Evolutionary conservation across 202 grass and related monocot species (phyloP).

Genomic region (Thinopyrum obtusiflorum): DNA sequence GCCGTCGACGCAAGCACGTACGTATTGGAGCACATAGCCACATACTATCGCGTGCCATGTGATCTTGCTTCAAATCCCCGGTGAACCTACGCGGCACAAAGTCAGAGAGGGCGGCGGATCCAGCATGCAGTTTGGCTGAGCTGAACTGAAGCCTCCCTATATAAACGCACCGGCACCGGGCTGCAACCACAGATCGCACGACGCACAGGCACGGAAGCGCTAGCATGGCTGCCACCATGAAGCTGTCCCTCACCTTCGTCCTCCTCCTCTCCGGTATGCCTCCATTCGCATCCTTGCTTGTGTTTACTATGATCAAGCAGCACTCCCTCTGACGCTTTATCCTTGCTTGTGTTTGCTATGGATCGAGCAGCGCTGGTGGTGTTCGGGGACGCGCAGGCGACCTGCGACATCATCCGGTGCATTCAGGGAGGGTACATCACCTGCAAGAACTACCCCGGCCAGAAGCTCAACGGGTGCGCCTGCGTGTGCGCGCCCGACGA

Average conservation of each 20-base stretch:
- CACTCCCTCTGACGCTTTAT: not conserved
- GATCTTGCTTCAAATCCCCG: not conserved
- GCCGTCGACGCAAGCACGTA: not conserved
- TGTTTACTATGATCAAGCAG: no score
- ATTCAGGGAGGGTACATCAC: conserved; percentile 38
- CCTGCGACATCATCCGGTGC: conserved; percentile 26
- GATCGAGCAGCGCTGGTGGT: not conserved
- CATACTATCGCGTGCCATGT: not conserved
- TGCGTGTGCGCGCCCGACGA: conserved; percentile 36
- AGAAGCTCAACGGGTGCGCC: conserved; percentile 23
- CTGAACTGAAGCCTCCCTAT: not conserved
- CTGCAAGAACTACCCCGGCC: conserved; percentile 24
- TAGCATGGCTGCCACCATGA: not conserved
- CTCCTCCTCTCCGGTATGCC: conserved; percentile 19
- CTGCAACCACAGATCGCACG: not conserved
- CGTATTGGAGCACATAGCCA: not conserved
- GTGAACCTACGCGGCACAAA: not conserved
- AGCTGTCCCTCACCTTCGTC: conserved; percentile 9
- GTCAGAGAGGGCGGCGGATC: not conserved
- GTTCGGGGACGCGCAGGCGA: not conserved
- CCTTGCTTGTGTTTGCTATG: not conserved
- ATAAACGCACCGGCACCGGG: not conserved
- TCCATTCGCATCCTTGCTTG: no score
- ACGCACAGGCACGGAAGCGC: not conserved
- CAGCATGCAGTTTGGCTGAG: not conserved